Base-by-base conservation (phyloP, 2,329 filamentous ascomycete species). In the Arthrobotrys pseudoclavata region DNA sequence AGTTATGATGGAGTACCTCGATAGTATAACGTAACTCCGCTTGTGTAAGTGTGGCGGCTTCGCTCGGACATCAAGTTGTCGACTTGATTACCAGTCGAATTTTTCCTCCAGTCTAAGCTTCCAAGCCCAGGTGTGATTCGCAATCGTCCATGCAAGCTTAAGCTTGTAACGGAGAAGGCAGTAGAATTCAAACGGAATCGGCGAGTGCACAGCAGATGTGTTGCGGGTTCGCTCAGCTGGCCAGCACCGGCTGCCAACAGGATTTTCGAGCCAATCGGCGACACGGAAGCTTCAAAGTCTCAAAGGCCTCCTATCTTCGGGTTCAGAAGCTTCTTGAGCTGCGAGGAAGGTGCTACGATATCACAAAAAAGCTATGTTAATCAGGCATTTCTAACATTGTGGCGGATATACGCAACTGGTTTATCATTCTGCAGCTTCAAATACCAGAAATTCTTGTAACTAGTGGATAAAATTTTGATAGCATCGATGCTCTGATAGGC, bases 371-470 rank as follows among this genome's bases (percentile, higher is more conserved):
- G 55, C 55, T 60, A 22, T 42, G 20, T 37, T 64, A 71, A 71
- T 64, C 68, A 71, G 68, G 68, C 61, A 60, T 40, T 60, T 10
- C 31, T 50, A 55, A 52, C 22, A 12, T 26, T 12, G 18, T 13
- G 22, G 57, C 72, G 48, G 57, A 69, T 52, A 48, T 61, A 61
- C 52, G 45, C 62, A 42, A 31, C 60, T 26, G 2, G 60, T 83
- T 80, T 50, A 79, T 72, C 79, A 45, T 31, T 79, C 61, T 45
- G 42, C n/a, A 45, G 1, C 9, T 29, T 76, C 80, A 66, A 42
- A 31, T 24, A 40, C 1, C 20, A 7, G 6, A 2, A 37, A 10
- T 37, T 7, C n/a, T 69, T 42, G 29, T 18, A 37, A 62, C 60
- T 62, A 10, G n/a, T 40, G 52, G 26, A 63, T 48, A 69, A 67